Evolutionary conservation across 2,329 filamentous ascomycete genomes (phyloP).

Genomic region (Fusarium sterilihyphosum): DNA sequence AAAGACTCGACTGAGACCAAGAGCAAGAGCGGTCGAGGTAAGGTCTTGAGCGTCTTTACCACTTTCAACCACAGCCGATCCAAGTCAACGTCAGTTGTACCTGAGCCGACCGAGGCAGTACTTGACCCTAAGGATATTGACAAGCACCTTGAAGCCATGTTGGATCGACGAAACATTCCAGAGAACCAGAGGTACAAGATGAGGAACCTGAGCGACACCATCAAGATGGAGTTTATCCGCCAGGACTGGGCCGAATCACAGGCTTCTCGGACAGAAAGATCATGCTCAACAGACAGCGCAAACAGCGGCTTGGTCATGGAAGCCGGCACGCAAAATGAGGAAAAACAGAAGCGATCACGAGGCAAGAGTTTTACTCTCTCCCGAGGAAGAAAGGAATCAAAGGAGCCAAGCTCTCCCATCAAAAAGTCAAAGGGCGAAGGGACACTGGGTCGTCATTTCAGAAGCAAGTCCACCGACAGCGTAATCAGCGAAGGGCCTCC

Average conservation of each 20-base stretch:
- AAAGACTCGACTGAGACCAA: slow-evolving; percentile 43
- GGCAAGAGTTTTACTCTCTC: slow-evolving; percentile 78
- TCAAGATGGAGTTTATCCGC: slow-evolving; percentile 95
- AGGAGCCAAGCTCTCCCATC: slow-evolving; percentile 70
- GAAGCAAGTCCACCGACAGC: slow-evolving; percentile 78
- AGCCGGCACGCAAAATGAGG: slow-evolving; percentile 54
- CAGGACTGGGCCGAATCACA: slow-evolving; percentile 82
- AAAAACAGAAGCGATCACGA: slow-evolving; percentile 61
- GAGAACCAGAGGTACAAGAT: slow-evolving; percentile 95
- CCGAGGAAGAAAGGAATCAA: slow-evolving; percentile 69
- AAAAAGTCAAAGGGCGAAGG: slow-evolving; percentile 80
- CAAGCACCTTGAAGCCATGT: slow-evolving; percentile 67
- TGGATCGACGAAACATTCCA: slow-evolving; percentile 92
- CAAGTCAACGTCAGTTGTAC: slow-evolving; percentile 47
- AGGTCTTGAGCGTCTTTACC: slow-evolving; percentile 52
- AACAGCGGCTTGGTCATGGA: slow-evolving; percentile 50
- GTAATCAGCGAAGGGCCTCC: slow-evolving; percentile 69
- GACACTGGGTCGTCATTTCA: slow-evolving; percentile 70
- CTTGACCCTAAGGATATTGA: slow-evolving; percentile 66
- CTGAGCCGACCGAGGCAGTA: slow-evolving; percentile 57
- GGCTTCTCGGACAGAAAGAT: slow-evolving; percentile 57
- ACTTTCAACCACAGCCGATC: slow-evolving; percentile 51
- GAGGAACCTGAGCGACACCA: slow-evolving; percentile 85
- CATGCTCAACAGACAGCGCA: slow-evolving; percentile 57
- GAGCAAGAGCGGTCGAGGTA: slow-evolving; percentile 54